A percentile compares a stretch with the other conserved stretches of the same genome.
Conservation (phyloP, 1,284 basidiomycete genomes). For the Pisolithus thermaeus region DNA sequence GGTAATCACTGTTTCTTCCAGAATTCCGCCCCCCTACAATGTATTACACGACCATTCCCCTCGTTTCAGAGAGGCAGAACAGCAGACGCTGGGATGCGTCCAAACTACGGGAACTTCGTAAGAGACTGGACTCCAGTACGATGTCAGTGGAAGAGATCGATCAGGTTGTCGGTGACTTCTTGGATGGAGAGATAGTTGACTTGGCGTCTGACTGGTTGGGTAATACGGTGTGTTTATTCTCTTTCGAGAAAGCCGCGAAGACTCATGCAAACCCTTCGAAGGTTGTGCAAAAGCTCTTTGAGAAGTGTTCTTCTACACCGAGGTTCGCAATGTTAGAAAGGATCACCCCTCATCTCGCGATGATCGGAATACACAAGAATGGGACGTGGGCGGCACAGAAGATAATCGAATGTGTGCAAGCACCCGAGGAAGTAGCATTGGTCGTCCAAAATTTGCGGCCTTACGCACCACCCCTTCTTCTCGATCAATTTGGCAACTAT, state of each 20-base stretch:
- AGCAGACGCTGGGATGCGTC: constrained; percentile 92
- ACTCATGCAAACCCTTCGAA: constrained; percentile 25
- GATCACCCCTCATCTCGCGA: constrained; percentile 90
- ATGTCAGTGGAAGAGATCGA: constrained; percentile 89
- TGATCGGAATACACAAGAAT: constrained; percentile 99
- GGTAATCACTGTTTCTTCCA: constrained; percentile 24
- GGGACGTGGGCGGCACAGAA: constrained; percentile 99
- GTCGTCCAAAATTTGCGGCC: constrained; percentile 85
- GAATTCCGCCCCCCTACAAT: constrained; percentile 84
- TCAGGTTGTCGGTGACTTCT: constrained; percentile 80
- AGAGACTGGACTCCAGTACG: constrained; percentile 71
- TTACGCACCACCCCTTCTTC: constrained; percentile 88
- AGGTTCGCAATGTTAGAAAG: constrained; percentile 90
- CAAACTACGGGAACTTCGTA: constrained; percentile 89
- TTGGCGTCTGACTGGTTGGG: constrained; percentile 98
- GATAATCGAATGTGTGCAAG: constrained; percentile 93
- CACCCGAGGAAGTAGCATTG: constrained; percentile 82
- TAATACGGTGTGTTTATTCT: constrained; percentile 70
- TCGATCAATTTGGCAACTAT: constrained; percentile 98
- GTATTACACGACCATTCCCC: constrained; percentile 91
- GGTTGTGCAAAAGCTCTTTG: constrained; percentile 96
- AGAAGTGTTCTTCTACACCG: constrained; percentile 75
- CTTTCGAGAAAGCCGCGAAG: constrained; percentile 1
- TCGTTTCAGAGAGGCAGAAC: constrained; percentile 77
- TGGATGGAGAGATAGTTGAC: constrained; percentile 89